Conservation (phyloP, 2,329 filamentous ascomycete genomes). For the Elsinoe arachidis region DNA sequence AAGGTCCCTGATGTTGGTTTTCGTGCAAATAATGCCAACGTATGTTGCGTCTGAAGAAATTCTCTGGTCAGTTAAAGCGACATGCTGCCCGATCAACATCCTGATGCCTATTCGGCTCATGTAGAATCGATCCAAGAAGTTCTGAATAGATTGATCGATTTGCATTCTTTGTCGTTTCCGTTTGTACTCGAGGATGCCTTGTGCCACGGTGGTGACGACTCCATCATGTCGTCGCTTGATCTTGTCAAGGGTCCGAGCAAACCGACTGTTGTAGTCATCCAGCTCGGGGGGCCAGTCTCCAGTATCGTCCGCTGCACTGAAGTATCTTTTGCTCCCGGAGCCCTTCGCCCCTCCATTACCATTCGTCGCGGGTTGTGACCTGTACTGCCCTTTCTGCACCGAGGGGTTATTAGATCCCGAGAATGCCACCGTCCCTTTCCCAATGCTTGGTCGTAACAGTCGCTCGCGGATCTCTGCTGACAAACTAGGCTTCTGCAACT, state of each 20-base stretch:
- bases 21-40: conserved; percentile 97
- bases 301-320: conserved; percentile 73
- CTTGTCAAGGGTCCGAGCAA: conserved; percentile 77
- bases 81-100: conserved; percentile 98
- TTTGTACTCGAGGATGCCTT: conserved; percentile 97
- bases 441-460: conserved; percentile 59
- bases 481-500: conserved; percentile 68
- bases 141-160: conserved; percentile 94
- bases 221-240: conserved; percentile 96
- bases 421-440: conserved; percentile 57
- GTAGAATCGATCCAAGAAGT: conserved; percentile 97
- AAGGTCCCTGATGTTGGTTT: conserved; percentile 90
- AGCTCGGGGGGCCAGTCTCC: conserved; percentile 90
- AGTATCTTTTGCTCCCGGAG: conserved; percentile 61
- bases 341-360: conserved; percentile 42
- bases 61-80: conserved; percentile 88
- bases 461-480: conserved; percentile 67
- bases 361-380: conserved; percentile 47
- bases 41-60: conserved; percentile 85
- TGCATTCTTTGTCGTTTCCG: conserved; percentile 93
- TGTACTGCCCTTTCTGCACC: conserved; percentile 73
- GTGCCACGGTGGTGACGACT: conserved; percentile 95
- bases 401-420: conserved; percentile 85
- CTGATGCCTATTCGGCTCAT: conserved; percentile 99
- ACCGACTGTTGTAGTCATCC: conserved; percentile 85